These are phyloP conservation scores for Coemansia sp. DNA, from an alignment of 192 early-diverging fungal genomes.

Conservation along the genomic window DNA sequence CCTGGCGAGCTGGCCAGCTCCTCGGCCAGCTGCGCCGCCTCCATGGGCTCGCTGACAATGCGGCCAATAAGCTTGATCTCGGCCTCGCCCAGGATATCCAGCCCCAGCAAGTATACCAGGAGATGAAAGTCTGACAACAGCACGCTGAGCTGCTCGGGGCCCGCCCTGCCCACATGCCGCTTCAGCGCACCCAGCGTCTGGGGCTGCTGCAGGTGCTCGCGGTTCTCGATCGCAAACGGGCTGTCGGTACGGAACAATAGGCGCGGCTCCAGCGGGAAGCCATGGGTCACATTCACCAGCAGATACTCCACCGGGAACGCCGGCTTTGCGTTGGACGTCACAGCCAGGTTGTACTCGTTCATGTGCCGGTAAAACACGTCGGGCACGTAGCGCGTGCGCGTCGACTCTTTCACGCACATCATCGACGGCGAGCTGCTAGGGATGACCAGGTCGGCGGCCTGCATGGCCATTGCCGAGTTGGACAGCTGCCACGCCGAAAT, in stretches of 20 bases:
- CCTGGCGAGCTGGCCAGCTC: conserved; percentile 17
- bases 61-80: conserved; percentile 37
- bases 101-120: conserved; percentile 61
- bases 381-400: conserved; percentile 80
- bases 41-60: conserved; percentile 15
- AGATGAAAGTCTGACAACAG: conserved; percentile 82
- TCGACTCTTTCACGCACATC: conserved; percentile 75
- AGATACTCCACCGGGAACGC: conserved; percentile 97
- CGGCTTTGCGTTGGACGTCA: conserved; percentile 86
- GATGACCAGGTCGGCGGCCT: conserved; percentile 84
- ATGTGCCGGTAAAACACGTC: conserved; percentile 96
- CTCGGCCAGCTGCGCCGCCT: conserved; percentile 1
- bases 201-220: conserved; percentile 50
- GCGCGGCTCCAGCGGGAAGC: conserved; percentile 75
- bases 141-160: conserved; percentile 35
- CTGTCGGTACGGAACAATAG: conserved; percentile 64
- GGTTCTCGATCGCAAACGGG: conserved; percentile 75
- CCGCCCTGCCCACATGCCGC: conserved; percentile 39
- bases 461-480: conserved; percentile 84
- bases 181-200: conserved; percentile 60
- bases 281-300: conserved; percentile 85
- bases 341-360: conserved; percentile 87
- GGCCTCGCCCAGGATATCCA: conserved; percentile 59
- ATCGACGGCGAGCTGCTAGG: conserved; percentile 79
- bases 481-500: conserved; percentile 88